Evolutionary conservation across 352 stramenopile species (phyloP), one percentile per base, ranked within the genome.

Genomic region (Phytophthora uliginosa): DNA sequence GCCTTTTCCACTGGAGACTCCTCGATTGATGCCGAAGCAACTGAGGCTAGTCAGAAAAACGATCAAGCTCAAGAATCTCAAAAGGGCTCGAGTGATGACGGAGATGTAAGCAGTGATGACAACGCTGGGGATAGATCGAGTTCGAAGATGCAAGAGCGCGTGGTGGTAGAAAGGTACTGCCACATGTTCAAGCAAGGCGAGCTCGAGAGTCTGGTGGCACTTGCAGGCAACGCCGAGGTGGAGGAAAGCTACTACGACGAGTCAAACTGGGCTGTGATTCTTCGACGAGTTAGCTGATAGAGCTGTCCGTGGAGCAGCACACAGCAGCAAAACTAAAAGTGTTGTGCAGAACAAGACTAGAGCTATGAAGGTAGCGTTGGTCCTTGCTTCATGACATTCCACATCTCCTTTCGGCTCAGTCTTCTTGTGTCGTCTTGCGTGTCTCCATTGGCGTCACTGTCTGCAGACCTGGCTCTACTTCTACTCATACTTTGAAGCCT

Each of bases 181-280:
- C 90, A 96, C 86, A 94, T 96, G 85, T 96, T 95, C 57, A 95
- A 94, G 61, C 77, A 95, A 66, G 90, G 90, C 20, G 90, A 96
- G 67, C 72, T 96, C 5, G 85, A 95, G 62, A 78, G 78, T 24
- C 66, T 96, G 7, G 81, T 96, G 20, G 64, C 60, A 26, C 67
- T 89, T n/a, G 81, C 84, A 4, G 87, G 85, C 15, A 84, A 93
- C 31, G 86, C 85, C 1, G 57, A 76, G 12, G 82, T 95, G n/a
- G 80, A 89, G 54, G 75, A 91, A 17, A 90, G 79, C 53, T 96
- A 97, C 74, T 97, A 94, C 55, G 90, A 97, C 64, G 85, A 95
- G 55, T 92, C 82, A 20, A 97, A 97, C 71, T 97, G 90, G 90
- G 89, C 87, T n/a, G 77, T 97, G 34, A 71, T 95, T 59, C 73